These are phyloP conservation scores for Seiridium cupressi DNA, from an alignment of 2,329 filamentous ascomycete species.

Conservation along the genomic window DNA sequence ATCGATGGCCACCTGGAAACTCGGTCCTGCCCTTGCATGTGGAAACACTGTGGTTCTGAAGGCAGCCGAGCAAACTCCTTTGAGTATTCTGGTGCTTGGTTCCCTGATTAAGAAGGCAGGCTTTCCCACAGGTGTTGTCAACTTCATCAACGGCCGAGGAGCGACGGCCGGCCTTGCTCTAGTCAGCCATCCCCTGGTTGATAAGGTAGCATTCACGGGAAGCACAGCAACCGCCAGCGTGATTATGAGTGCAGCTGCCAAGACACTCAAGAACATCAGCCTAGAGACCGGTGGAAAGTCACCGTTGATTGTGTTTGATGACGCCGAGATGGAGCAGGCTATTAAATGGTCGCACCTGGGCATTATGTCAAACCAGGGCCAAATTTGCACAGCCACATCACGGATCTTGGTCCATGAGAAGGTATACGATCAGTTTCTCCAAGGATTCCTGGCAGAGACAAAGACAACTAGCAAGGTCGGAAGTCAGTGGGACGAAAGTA, in stretches of 20 bases:
- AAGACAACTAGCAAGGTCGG: slow-evolving; percentile 59
- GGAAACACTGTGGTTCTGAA: slow-evolving; percentile 66
- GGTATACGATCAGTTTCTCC: slow-evolving; percentile 62
- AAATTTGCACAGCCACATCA: slow-evolving; percentile 66
- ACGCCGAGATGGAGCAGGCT: slow-evolving; percentile 65
- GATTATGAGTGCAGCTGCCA: slow-evolving; percentile 72
- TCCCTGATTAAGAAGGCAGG: slow-evolving; percentile 69
- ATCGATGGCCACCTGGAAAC: slow-evolving; percentile 73
- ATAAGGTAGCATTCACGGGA: slow-evolving; percentile 80
- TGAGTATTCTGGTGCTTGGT: slow-evolving; percentile 64
- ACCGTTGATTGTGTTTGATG: slow-evolving; percentile 62
- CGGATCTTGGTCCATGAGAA: slow-evolving; percentile 63
- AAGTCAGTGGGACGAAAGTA: slow-evolving; percentile 66
- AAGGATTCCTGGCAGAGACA: slow-evolving; percentile 59
- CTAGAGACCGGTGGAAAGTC: slow-evolving; percentile 68
- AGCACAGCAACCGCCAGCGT: slow-evolving; percentile 69
- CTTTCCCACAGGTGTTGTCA: slow-evolving; percentile 76
- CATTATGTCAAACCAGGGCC: slow-evolving; percentile 61
- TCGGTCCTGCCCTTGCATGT: slow-evolving; percentile 69
- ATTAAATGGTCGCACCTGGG: slow-evolving; percentile 56
- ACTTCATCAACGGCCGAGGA: slow-evolving; percentile 72
- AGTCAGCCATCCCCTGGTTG: slow-evolving; percentile 65
- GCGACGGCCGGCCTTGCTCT: slow-evolving; percentile 67
- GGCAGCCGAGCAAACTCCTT: slow-evolving; percentile 65
- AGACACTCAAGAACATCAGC: slow-evolving; percentile 64